Evolutionary conservation across 106 monocot species (phyloP).

Genomic region (Dendrobium nobile): DNA sequence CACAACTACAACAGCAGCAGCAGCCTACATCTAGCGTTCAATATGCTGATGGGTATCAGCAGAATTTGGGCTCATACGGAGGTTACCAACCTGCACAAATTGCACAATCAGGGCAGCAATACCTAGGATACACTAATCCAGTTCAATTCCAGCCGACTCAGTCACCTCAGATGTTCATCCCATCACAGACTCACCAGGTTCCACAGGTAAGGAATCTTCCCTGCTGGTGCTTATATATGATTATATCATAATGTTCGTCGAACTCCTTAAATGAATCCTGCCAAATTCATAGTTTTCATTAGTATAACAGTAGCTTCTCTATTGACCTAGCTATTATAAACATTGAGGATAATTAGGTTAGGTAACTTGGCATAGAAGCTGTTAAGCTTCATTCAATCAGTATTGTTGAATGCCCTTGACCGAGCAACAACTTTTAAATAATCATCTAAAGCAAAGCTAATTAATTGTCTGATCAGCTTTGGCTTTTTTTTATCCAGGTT

Average conservation of each 20-base stretch:
- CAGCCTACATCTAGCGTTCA: conserved; percentile 13
- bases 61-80: conserved; percentile 35
- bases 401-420: no score
- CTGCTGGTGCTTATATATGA: neutral
- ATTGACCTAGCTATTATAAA: neutral
- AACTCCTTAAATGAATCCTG: neutral
- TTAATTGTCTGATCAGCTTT: no score
- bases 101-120: conserved; percentile 23
- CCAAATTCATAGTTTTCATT: neutral
- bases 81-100: conserved; percentile 43
- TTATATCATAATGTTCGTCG: neutral
- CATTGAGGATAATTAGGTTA: neutral
- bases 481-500: no score
- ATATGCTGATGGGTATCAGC: conserved; percentile 50
- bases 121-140: conserved; percentile 25
- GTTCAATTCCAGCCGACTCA: conserved; percentile 8
- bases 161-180: conserved; percentile 56
- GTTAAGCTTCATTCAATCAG: neutral
- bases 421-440: neutral
- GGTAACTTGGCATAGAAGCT: neutral
- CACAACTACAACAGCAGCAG: conserved; percentile 26
- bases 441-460: no score
- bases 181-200: conserved; percentile 41
- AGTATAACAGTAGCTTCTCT: neutral
- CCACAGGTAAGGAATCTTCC: conserved; percentile 26